A percentile compares a stretch with the other conserved stretches of the same genome.
Conservation (phyloP, 2,329 filamentous ascomycete species). For the Colletotrichum sansevieriae region DNA sequence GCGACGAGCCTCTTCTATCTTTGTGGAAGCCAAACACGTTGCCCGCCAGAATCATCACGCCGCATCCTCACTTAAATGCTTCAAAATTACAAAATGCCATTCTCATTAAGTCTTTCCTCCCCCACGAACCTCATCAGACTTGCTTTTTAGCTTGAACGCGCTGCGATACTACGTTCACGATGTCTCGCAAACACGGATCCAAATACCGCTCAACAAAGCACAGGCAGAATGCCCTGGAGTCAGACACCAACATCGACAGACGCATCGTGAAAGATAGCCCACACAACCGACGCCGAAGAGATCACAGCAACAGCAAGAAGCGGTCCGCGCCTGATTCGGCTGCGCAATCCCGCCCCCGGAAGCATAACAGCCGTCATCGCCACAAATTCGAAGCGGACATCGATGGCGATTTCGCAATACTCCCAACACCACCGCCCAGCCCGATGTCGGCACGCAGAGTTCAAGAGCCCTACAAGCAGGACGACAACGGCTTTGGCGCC, state of each 20-base stretch:
- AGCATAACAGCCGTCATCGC: conserved; percentile 3
- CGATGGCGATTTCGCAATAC: conserved; percentile 34
- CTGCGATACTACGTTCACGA: background rate
- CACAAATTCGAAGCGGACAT: background rate
- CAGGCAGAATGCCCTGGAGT: background rate
- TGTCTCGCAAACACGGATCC: conserved; percentile 23
- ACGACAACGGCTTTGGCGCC: background rate
- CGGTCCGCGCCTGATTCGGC: background rate
- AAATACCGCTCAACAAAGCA: conserved; percentile 4
- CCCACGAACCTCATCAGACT: background rate
- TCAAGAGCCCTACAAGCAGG: background rate
- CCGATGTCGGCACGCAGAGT: background rate
- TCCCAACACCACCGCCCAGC: conserved; percentile 16
- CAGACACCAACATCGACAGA: background rate
- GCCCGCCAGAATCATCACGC: background rate
- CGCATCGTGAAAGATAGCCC: background rate
- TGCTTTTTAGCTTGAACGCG: background rate
- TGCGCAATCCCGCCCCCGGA: background rate
- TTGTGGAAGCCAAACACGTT: conserved; percentile 3
- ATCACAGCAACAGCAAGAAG: conserved; percentile 1
- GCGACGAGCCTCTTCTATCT: background rate
- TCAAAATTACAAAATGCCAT: background rate
- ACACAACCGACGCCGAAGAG: background rate
- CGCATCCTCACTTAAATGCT: background rate
- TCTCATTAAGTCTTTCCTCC: background rate